Percentiles rank a stretch among this genome's conserved stretches.
Conservation (phyloP, 2,329 filamentous ascomycete genomes). For the Monosporascus sp. region DNA sequence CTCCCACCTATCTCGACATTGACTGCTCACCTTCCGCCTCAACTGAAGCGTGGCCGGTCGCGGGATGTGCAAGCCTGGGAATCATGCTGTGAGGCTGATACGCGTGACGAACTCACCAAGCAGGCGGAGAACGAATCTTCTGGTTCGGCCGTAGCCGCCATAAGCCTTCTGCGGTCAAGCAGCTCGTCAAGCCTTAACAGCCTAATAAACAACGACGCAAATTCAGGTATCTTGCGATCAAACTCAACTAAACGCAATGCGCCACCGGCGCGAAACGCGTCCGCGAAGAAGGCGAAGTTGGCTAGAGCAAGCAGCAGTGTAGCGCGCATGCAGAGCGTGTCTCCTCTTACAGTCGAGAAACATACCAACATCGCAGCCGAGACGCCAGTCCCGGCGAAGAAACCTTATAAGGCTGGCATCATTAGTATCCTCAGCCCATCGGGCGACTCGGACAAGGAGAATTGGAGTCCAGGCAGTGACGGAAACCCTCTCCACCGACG, state of each 20-base stretch:
- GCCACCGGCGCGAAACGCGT: slow-evolving; percentile 20
- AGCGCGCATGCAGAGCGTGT: slow-evolving; percentile 50
- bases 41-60: slow-evolving; percentile 65
- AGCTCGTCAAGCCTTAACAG: slow-evolving; percentile 38
- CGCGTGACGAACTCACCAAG: slow-evolving; percentile 71
- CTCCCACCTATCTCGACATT: slow-evolving; percentile 51
- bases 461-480: slow-evolving; percentile 61
- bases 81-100: slow-evolving; percentile 77
- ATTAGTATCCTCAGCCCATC: slow-evolving; percentile 37
- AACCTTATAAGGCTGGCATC: slow-evolving; percentile 33
- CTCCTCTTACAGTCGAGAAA: slow-evolving; percentile 25
- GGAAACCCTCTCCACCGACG: slow-evolving; percentile 31
- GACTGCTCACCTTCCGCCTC: slow-evolving; percentile 47
- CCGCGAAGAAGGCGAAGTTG: slow-evolving; percentile 57
- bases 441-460: slow-evolving; percentile 89
- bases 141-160: slow-evolving; percentile 75
- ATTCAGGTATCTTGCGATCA: slow-evolving; percentile 35
- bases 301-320: slow-evolving; percentile 56
- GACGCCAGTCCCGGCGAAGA: slow-evolving; percentile 20
- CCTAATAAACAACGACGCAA: slow-evolving; percentile 29
- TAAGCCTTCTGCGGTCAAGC: slow-evolving; percentile 71
- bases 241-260: slow-evolving; percentile 64
- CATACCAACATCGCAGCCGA: slow-evolving; percentile 1
- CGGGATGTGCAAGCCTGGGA: slow-evolving; percentile 88
- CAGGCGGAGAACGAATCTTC: slow-evolving; percentile 75